A percentile compares a stretch with the other conserved stretches of the same genome.
Evolutionary conservation across 495 filamentous ascomycete species (phyloP).

Genomic region (Bathelium albidoporum): DNA sequence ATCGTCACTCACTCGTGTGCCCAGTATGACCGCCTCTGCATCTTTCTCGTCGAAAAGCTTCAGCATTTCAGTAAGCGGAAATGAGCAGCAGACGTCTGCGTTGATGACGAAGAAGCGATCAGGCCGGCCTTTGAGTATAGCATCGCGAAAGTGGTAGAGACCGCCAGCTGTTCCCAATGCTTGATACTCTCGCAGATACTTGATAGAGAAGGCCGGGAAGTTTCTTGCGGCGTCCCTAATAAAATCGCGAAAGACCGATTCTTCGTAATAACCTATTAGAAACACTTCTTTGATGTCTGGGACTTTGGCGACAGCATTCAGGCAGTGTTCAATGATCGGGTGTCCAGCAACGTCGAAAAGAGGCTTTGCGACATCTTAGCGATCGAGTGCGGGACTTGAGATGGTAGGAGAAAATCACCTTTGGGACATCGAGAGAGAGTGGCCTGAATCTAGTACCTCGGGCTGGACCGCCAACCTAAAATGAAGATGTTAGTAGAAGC

Average conservation of each 20-base stretch:
- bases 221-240: slow-evolving; percentile 79
- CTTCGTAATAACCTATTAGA: slow-evolving; percentile 98
- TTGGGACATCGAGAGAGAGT: slow-evolving; percentile 91
- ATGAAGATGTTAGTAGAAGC: slow-evolving; percentile 20
- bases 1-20: slow-evolving; percentile 84
- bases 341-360: slow-evolving; percentile 96
- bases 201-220: slow-evolving; percentile 82
- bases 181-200: slow-evolving; percentile 96
- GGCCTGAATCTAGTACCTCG: slow-evolving; percentile 94
- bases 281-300: slow-evolving; percentile 90
- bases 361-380: slow-evolving; percentile 48
- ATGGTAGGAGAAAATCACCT: slow-evolving; percentile 46
- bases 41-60: slow-evolving; percentile 88
- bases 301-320: slow-evolving; percentile 84
- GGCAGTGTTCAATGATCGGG: slow-evolving; percentile 95
- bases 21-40: slow-evolving; percentile 94
- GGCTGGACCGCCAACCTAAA: slow-evolving; percentile 82
- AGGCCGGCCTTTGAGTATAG: slow-evolving; percentile 90
- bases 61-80: slow-evolving; percentile 92
- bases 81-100: slow-evolving; percentile 98
- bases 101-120: slow-evolving; percentile 96
- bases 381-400: not conserved
- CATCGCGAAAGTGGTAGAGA: slow-evolving; percentile 98
- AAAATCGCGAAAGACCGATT: slow-evolving; percentile 92
- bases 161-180: slow-evolving; percentile 92